phyloP scores from a whole-genome alignment of 257 asterid genomes.

The Lycium barbarum region DNA sequence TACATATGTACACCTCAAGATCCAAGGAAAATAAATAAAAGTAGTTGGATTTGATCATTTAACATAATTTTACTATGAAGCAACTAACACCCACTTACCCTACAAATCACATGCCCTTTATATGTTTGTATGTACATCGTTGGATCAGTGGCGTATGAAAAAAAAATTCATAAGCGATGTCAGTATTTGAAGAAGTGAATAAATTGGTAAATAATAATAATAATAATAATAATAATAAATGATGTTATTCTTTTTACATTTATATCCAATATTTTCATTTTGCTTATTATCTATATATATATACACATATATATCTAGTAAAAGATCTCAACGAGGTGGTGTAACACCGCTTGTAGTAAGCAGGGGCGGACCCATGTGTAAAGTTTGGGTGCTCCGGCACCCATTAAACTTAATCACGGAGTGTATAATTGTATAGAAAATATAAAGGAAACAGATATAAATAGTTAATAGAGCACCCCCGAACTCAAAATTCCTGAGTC shows the following conservation, averaged over 20 bases:
- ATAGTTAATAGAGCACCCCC: no score
- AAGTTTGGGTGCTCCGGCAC: no score
- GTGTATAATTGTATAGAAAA: no score
- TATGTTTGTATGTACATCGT: slow-evolving; percentile 11
- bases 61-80: neutral
- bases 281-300: neutral
- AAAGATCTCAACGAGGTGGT: no score
- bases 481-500: no score
- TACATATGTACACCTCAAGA: neutral
- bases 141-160: no score
- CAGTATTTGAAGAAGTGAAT: neutral
- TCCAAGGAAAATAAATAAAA: neutral
- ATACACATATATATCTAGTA: neutral
- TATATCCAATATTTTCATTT: neutral
- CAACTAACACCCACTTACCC: slow-evolving; percentile 35
- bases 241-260: neutral
- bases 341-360: no score
- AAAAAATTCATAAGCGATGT: no score
- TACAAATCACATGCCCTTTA: slow-evolving; percentile 16
- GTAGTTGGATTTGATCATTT: neutral
- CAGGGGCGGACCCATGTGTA: no score
- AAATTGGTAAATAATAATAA: neutral
- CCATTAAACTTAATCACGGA: no score
- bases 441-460: no score
- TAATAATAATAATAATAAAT: neutral